Base-by-base conservation (phyloP, 768 basidiomycete genomes). In the Suillus placidus region DNA sequence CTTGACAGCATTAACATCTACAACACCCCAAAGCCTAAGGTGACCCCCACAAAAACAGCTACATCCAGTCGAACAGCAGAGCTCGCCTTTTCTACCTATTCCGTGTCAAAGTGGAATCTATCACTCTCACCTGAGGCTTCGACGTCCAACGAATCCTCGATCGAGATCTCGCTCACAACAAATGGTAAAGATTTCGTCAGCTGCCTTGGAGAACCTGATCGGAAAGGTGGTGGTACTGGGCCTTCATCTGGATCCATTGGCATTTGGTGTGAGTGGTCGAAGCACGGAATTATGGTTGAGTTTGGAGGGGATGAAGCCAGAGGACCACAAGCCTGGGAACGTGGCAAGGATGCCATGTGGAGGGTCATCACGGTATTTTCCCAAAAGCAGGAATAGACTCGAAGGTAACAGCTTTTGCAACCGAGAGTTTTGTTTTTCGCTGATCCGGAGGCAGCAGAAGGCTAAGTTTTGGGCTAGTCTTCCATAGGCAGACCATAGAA, bases 221-320 rank as follows among this genome's bases (percentile, higher is more conserved):
- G 93, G 67, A 99, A 97, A 75, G 96, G 96, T 8, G 95, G 95
- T 26, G 95, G 96, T 1, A 81, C 87, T 10, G 93, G 93, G 1
- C 93, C 93, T 14, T 90, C 89, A 26, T 87, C 88, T 2, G 92
- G 92, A 45, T 93, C 91, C 38, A 92, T 97, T 69, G 90, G 89
- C 35, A 94, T 97, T 69, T 97, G 94, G 93, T 92, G 94, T 69
- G 94, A 97, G 77, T 97, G 95, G 95, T 83, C 87, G 34, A 84
- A 80, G 70, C 85, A 89, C 66, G 93, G 93, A 2, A 73, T 95
- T 42, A 93, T 95, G 92, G 84, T 93, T 14, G 93, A 95, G 71
- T 93, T 93, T 73, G 92, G 91, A 0, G 93, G 92, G 1, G 85
- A 86, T 57, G 87, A 92, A 66, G 88, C 90, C 14, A 85, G 84